Base-by-base conservation (phyloP, 257 asterid species). In the Cruciata laevipes region DNA sequence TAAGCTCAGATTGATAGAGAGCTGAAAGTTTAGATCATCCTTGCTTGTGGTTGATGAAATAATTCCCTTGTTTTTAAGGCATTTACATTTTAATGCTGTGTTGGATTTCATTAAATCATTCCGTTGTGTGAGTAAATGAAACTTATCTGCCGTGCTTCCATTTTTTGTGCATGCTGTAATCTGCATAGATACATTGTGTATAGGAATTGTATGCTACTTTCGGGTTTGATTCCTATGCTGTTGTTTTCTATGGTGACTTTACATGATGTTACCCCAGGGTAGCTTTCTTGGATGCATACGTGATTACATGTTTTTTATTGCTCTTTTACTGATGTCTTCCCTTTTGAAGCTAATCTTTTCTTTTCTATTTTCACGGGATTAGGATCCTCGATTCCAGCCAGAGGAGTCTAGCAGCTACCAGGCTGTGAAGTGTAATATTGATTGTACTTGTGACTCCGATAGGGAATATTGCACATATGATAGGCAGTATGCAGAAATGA, bases 401-500 rank as follows among this genome's bases (percentile, higher is more conserved):
- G 95, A 87, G 0, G 64, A 75, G 76, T 94, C 99, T 14, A 82
- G 79, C 82, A 88, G 91, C 59, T 90, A 90, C 70, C 71, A 85
- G 69, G 87, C 95, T n/a, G 85, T 90, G 67, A 88, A 90, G 75
- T 94, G 99, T 84, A 88, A 88, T 69, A 71, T 83, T 71, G 96
- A 85, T n/a, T 94, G 99, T 79, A 64, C 79, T 61, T 94, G 99
- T 53, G 99, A 90, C 81, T 77, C 25, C 59, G 86, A 83, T 49
- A 85, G 88, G 63, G 88, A 86, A 69, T 84, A 80, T 64, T 94
- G 99, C 67, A 71, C 72, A 71, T 94, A 94, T 74, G 96, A 90
- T 72, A 89, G 96, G 76, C 96, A 87, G 77, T 94, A 94, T 77
- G 99, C 97, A 47, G 97, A 94, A 77, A 87, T 87, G 99, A 94